Evolutionary conservation across 2,329 filamentous ascomycete species (phyloP).

Genomic region (Pyrenochaeta sp.): DNA sequence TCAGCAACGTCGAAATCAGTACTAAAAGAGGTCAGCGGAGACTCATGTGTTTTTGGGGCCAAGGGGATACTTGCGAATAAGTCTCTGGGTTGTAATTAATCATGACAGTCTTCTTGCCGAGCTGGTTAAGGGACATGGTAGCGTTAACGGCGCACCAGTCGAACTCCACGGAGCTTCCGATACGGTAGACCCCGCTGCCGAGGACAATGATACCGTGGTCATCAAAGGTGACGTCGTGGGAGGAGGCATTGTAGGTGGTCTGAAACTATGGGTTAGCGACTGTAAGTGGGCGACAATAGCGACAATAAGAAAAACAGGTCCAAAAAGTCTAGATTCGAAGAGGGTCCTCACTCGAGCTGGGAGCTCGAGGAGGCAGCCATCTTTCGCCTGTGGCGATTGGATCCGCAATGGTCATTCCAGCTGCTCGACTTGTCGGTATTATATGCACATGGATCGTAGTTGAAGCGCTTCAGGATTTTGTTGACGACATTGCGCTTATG

Average conservation of each 20-base stretch:
- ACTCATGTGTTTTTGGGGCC: no score
- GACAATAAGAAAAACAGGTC: neutral
- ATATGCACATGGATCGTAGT: no score
- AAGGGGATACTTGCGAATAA: constrained; percentile 49
- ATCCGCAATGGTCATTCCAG: no score
- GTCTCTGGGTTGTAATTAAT: constrained; percentile 94
- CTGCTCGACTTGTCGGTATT: no score
- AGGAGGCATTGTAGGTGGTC: constrained; percentile 95
- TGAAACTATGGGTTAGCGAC: constrained; percentile 64
- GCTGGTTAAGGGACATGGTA: constrained; percentile 79
- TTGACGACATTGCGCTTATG: no score
- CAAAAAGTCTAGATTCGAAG: neutral
- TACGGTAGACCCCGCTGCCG: constrained; percentile 95
- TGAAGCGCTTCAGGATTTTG: no score
- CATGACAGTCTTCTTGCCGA: constrained; percentile 98
- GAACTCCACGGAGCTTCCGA: constrained; percentile 97
- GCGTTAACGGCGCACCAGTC: constrained; percentile 98
- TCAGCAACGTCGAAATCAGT: constrained; percentile 93
- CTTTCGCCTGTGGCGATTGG: no score
- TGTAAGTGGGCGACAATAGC: neutral
- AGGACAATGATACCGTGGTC: constrained; percentile 90
- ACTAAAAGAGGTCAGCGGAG: no score
- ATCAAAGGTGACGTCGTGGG: constrained; percentile 92
- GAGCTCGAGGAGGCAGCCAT: no score
- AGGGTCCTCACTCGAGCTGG: no score